phyloP scores from a whole-genome alignment of 2,329 filamentous ascomycete genomes.

The Colletotrichum plurivorum region DNA sequence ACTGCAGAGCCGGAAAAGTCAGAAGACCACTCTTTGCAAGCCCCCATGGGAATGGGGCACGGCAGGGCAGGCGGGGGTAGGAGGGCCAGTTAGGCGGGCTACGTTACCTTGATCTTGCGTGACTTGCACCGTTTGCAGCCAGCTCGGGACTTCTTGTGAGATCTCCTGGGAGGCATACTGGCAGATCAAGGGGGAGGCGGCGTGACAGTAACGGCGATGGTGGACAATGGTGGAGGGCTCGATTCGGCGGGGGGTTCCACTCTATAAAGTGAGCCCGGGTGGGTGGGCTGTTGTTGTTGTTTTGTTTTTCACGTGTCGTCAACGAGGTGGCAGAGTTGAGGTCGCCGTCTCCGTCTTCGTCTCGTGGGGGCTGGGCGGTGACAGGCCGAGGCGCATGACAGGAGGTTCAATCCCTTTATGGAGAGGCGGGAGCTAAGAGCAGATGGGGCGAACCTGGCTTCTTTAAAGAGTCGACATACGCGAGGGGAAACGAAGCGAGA shows the following conservation, averaged over 20 bases:
- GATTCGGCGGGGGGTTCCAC: constrained; percentile 15
- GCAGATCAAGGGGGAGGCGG: not conserved
- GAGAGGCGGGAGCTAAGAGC: constrained; percentile 20
- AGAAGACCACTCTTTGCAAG: not conserved
- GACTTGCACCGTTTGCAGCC: constrained; percentile 77
- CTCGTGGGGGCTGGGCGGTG: constrained; percentile 15
- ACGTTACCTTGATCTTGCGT: constrained; percentile 76
- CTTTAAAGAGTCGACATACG: constrained; percentile 15
- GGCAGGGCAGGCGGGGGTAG: not conserved
- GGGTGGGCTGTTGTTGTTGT: constrained; percentile 6
- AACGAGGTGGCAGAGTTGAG: constrained; percentile 15
- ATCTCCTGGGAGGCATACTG: constrained; percentile 74
- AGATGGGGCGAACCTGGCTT: constrained; percentile 12
- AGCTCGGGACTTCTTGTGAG: constrained; percentile 79
- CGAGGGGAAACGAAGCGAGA: constrained; percentile 7
- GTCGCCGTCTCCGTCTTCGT: constrained; percentile 14
- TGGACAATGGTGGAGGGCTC: not conserved
- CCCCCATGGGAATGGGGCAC: not conserved
- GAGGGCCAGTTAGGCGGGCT: not conserved
- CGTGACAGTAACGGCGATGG: not conserved
- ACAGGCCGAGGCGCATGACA: constrained; percentile 30
- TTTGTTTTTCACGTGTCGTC: constrained; percentile 29
- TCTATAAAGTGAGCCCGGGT: constrained; percentile 25
- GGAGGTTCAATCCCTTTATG: constrained; percentile 11
- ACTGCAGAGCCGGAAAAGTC: constrained; percentile 54